phyloP scores from a whole-genome alignment of 805 yeast genomes.

The Yarrowia sp. region DNA sequence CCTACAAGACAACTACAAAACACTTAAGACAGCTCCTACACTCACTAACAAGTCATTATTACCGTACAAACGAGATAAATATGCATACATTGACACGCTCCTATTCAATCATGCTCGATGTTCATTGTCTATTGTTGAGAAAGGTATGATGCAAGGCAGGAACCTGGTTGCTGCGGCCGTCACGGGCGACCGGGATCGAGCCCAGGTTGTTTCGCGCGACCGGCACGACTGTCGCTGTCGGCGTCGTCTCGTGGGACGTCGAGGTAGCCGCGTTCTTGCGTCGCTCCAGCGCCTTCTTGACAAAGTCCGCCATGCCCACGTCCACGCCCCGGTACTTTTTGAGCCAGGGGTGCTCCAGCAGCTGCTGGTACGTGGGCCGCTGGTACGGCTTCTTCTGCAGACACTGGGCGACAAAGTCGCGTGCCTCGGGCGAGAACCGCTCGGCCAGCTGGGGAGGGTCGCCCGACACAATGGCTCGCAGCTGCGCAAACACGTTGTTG shows the following conservation, averaged over 20 bases:
- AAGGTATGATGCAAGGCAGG: constrained; percentile 21
- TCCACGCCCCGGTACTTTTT: constrained; percentile 47
- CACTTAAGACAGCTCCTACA: too few species aligned
- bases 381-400: constrained; percentile 74
- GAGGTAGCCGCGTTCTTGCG: neutral
- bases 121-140: constrained; percentile 20
- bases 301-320: constrained; percentile 44
- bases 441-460: constrained; percentile 79
- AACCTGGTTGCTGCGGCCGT: constrained; percentile 1
- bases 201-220: neutral
- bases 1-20: too few species aligned
- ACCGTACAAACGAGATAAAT: too few species aligned
- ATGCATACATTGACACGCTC: too few species aligned
- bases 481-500: constrained; percentile 84
- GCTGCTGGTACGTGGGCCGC: constrained; percentile 76
- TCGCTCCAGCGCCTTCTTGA: constrained; percentile 30
- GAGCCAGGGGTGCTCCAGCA: constrained; percentile 85
- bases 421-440: constrained; percentile 70
- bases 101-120: constrained; percentile 13
- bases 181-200: neutral
- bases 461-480: constrained; percentile 95
- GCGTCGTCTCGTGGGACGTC: neutral
- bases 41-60: too few species aligned
- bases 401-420: constrained; percentile 67
- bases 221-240: neutral